phyloP scores from a whole-genome alignment of 1,139 yeast species.

The Geotrichum klebahnii region DNA sequence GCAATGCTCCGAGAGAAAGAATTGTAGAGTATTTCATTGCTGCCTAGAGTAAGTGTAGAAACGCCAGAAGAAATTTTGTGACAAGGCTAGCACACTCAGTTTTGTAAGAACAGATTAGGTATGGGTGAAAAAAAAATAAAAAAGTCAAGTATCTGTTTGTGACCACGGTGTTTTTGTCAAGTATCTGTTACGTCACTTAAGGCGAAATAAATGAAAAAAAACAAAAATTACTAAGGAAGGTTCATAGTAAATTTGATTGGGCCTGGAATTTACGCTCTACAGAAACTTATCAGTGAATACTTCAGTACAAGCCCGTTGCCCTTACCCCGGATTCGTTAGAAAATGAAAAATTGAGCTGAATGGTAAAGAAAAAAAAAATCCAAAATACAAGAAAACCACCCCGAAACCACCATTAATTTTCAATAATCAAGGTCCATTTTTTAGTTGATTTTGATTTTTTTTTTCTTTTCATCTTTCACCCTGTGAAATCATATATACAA shows the following conservation, averaged over 20 bases:
- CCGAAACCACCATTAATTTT: background rate
- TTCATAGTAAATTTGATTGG: too few relatives aligned
- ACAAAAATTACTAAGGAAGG: too few relatives aligned
- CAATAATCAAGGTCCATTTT: too few relatives aligned
- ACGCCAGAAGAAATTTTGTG: background rate
- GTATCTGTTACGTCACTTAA: too few relatives aligned
- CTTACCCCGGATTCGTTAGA: background rate
- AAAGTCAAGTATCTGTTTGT: too few relatives aligned
- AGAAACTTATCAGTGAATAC: constrained; percentile 1
- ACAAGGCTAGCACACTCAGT: too few relatives aligned
- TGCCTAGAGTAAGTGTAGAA: background rate
- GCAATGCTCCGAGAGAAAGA: constrained; percentile 3
- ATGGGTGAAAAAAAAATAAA: too few relatives aligned
- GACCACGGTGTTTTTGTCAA: constrained; percentile 12
- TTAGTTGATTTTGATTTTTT: background rate
- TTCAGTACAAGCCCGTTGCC: background rate
- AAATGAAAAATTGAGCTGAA: background rate
- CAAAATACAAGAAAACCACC: too few relatives aligned
- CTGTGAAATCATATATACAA: constrained; percentile 8
- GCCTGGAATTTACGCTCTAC: background rate
- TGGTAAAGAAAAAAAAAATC: too few relatives aligned
- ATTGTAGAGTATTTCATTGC: background rate
- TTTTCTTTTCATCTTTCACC: constrained; percentile 3
- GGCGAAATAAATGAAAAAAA: too few relatives aligned
- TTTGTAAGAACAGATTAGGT: too few relatives aligned